Evolutionary conservation across 768 basidiomycete genomes (phyloP).

Genomic region (Suillus brevipes): DNA sequence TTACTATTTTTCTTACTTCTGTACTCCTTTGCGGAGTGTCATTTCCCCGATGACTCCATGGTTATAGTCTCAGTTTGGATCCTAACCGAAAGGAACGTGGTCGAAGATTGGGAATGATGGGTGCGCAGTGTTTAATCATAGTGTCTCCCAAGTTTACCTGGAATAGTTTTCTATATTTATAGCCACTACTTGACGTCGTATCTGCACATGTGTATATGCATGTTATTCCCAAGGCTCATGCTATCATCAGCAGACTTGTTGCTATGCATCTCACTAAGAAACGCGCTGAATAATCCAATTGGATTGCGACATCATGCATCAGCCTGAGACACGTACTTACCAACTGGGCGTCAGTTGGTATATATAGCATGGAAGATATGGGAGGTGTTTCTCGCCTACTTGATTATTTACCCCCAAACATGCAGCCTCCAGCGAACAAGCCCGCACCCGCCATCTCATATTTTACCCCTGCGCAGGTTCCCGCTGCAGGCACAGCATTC

Average conservation of each 20-base stretch:
- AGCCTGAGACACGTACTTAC: neutral
- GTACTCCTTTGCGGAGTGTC: constrained; percentile 10
- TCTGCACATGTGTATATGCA: neutral
- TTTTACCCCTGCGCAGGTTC: constrained; percentile 48
- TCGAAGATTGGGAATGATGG: neutral
- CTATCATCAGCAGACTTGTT: neutral
- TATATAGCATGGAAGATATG: neutral
- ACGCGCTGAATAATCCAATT: neutral
- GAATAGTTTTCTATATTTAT: too few relatives aligned
- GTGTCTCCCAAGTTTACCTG: neutral
- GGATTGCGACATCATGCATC: neutral
- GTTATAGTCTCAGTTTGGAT: neutral
- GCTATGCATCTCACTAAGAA: neutral
- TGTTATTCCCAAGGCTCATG: too few relatives aligned
- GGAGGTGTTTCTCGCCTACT: neutral
- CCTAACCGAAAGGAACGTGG: neutral
- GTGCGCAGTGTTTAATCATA: neutral
- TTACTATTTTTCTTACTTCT: constrained; percentile 7
- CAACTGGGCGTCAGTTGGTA: neutral
- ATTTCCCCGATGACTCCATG: constrained; percentile 10
- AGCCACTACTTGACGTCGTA: neutral
- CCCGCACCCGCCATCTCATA: constrained; percentile 44
- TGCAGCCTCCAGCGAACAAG: constrained; percentile 30
- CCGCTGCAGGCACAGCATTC: constrained; percentile 45
- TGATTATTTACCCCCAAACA: neutral